Evolutionary conservation across 345 rosid species (phyloP).

Genomic region (Dovyalis caffra): DNA sequence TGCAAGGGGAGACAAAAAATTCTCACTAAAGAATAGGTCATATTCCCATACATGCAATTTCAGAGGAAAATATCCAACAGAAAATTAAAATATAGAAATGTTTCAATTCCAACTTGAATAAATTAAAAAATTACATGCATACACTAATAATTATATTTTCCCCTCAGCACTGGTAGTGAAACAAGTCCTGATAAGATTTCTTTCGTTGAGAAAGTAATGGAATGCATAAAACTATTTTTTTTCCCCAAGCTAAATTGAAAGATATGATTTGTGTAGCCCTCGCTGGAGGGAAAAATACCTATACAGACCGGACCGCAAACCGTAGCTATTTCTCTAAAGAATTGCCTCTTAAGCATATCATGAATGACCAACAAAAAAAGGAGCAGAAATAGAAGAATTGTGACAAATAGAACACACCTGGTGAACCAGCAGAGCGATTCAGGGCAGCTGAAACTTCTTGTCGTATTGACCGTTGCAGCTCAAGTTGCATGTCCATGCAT

Average conservation of each 20-base stretch:
- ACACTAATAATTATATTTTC: neutral
- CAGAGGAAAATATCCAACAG: neutral
- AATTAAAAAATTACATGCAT: neutral
- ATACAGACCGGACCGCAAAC: neutral
- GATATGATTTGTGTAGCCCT: neutral
- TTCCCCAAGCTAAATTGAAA: neutral
- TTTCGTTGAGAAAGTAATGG: neutral
- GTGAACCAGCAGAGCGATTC: conserved; percentile 50
- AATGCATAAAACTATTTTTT: neutral
- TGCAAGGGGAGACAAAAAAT: neutral
- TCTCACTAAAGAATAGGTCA: neutral
- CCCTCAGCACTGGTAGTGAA: neutral
- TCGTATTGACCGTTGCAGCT: conserved; percentile 84
- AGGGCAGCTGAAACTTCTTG: conserved; percentile 90
- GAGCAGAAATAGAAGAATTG: neutral
- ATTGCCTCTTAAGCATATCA: neutral
- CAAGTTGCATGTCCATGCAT: conserved; percentile 99
- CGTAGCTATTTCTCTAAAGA: neutral
- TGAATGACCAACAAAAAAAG: neutral
- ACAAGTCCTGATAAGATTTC: neutral
- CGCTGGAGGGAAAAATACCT: neutral
- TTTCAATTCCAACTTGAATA: neutral
- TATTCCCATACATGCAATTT: neutral
- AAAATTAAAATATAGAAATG: neutral
- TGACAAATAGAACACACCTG: conserved; percentile 42